phyloP scores from a whole-genome alignment of 441 rosid species.

The Aleurites moluccanus region DNA sequence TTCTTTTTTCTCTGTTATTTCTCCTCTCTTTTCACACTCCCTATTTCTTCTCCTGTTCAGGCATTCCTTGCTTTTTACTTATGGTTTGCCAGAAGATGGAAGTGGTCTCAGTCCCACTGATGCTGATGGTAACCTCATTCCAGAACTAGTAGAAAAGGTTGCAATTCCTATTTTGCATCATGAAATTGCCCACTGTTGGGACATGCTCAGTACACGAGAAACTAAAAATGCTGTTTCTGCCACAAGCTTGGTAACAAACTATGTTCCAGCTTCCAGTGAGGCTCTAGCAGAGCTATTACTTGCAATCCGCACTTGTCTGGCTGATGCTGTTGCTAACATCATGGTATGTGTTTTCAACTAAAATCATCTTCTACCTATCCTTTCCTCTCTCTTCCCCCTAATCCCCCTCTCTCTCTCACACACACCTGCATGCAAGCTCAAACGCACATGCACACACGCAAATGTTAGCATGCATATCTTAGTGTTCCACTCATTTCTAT shows the following conservation, averaged over 20 bases:
- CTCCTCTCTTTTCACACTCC: constrained; percentile 21
- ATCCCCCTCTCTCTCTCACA: neutral
- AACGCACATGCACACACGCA: neutral
- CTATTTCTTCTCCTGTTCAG: constrained; percentile 39
- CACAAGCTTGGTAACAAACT: constrained; percentile 65
- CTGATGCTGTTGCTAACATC: constrained; percentile 63
- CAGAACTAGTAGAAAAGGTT: constrained; percentile 82
- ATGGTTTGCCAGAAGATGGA: constrained; percentile 80
- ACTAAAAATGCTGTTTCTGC: constrained; percentile 85
- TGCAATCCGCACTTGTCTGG: constrained; percentile 66
- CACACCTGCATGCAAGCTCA: too few species aligned
- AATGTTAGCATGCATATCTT: neutral
- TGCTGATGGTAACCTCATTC: constrained; percentile 81
- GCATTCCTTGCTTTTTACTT: constrained; percentile 78
- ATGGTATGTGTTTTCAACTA: constrained; percentile 37
- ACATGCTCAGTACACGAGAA: constrained; percentile 73
- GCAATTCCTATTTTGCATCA: constrained; percentile 87
- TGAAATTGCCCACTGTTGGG: constrained; percentile 86
- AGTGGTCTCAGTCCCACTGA: constrained; percentile 56
- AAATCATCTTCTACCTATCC: neutral
- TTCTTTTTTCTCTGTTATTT: constrained; percentile 1
- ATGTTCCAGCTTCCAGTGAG: constrained; percentile 68
- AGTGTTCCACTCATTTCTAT: constrained; percentile 12
- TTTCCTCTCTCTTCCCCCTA: neutral
- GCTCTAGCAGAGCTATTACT: constrained; percentile 59